Percentiles rank a stretch among this genome's conserved stretches.
phyloP scores from a whole-genome alignment of 1,139 yeast species.

The Suhomyces yuchorum region DNA sequence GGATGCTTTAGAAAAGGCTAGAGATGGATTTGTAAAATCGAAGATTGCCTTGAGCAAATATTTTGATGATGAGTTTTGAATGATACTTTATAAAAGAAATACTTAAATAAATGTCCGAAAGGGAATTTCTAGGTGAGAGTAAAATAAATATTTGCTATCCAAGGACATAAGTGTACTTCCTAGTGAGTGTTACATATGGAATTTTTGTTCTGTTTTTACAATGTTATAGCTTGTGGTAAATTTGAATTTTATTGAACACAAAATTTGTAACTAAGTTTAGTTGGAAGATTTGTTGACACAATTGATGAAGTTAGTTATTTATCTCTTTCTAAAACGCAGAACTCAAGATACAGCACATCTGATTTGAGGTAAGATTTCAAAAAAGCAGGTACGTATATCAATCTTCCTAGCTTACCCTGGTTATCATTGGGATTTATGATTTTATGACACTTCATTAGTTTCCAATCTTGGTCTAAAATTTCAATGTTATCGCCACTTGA shows the following conservation, averaged over 20 bases:
- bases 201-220: too few species aligned
- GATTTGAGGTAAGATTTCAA: constrained; percentile 26
- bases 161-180: too few species aligned
- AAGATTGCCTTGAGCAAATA: constrained; percentile 59
- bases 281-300: too few species aligned
- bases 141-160: too few species aligned
- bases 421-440: constrained; percentile 52
- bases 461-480: constrained; percentile 38
- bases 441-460: constrained; percentile 40
- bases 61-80: constrained; percentile 52
- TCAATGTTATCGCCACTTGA: constrained; percentile 12
- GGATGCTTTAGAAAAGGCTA: constrained; percentile 60
- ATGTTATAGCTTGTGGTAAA: too few species aligned
- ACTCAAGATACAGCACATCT: constrained; percentile 44
- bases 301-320: too few species aligned
- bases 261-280: too few species aligned
- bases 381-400: constrained; percentile 46
- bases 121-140: not conserved
- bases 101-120: not conserved
- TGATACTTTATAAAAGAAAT: not conserved
- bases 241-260: not conserved
- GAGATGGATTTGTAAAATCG: constrained; percentile 58
- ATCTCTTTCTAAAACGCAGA: constrained; percentile 44
- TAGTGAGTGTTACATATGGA: too few species aligned
- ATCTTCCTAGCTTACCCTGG: constrained; percentile 44